Base-by-base conservation (phyloP, 371 early-diverging fungal genomes). In the Rhizopus arrhizus region DNA sequence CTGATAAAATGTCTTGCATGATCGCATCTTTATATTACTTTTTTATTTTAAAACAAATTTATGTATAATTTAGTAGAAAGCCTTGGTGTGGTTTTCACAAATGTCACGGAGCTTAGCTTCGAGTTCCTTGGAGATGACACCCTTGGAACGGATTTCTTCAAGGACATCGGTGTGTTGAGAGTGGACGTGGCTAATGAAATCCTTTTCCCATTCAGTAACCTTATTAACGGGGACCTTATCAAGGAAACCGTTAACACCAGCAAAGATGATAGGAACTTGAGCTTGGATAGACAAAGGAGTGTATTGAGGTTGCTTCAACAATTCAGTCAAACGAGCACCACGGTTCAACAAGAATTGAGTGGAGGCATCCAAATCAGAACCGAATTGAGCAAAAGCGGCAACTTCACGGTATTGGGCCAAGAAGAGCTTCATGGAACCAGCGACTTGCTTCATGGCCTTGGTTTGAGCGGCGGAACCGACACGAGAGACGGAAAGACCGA, bases 361-460 rank as follows among this genome's bases (percentile, higher is more conserved):
- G 65, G 96, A 94, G 68, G 96, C 95, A 83, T 96, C 97, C 66
- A 96, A 85, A 82, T 96, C 97, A 69, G 95, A 95, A 80, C 97
- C 97, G 85, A 96, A 96, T 86, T 96, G 97, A 70, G 97, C 95
- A 73, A 96, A 95, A 61, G 97, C 97, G 63, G 96, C 97, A 59
- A 96, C 95, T 87, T 95, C 97, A 91, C 97, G 95, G 89, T 95
- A 95, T 83, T 96, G 97, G 67, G 97, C 97, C 70, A 96, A 85
- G 91, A 92, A 95, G 70, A 96, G 91, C 89, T 96, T 96, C 70
- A 96, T 86, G 73, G 96, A 95, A 75, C 97, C 97, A 67, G 96
- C 96, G 65, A 96, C 96, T 85, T 96, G 95, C 86, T 94, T 94
- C 97, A 96, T 96, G 69, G 97, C 96, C 88, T 95, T 94, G 82